Evolutionary conservation across 2,329 filamentous ascomycete species (phyloP), one percentile per base, ranked within the genome.

Genomic region (Pyrenophora teres): DNA sequence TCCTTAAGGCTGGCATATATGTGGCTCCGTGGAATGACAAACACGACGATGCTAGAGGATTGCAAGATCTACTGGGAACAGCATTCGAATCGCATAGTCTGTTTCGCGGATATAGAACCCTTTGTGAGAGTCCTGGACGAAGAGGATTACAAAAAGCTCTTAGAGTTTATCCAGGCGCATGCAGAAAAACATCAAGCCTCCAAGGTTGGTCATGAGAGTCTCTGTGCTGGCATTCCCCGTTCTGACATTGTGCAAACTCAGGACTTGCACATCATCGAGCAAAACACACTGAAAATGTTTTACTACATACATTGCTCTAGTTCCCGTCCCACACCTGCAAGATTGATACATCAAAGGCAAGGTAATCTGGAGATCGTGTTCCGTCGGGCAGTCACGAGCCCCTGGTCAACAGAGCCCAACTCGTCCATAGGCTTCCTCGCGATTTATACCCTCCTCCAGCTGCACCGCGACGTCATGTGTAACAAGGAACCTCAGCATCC

Each of bases 91-190:
- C 48, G 61, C 9, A 58, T 59, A 3, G 58, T 48, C 16, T 71
- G 69, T 50, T 73, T 68, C 38, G 48, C 54, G 7, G 71, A 73
- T 42, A 55, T 73, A 3, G 57, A 60, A 18, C 61, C 35, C 4
- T 63, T 64, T 37, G 57, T 72, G 1, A 51, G 64, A 37, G 37
- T 19, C 27, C 70, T 30, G 35, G 44, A 6, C 21, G 40, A 10
- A 44, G 56, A n/a, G 33, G 65, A 13, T 49, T 60, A 37, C 39
- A 21, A 15, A 30, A 54, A 1, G 64, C 71, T 52, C 56, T 57
- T 3, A 18, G 9, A 4, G 38, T 54, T 39, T 30, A 5, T 30
- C 27, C 8, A 5, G 27, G 10, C 3, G 10, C 8, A 30, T 12
- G 8, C 27, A 30, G 27, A 12, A 12, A 13, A 12, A 9, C 2